Evolutionary conservation across 2,329 filamentous ascomycete genomes (phyloP), one percentile per base, ranked within the genome.

Genomic region (Colletotrichum chlorophyti): DNA sequence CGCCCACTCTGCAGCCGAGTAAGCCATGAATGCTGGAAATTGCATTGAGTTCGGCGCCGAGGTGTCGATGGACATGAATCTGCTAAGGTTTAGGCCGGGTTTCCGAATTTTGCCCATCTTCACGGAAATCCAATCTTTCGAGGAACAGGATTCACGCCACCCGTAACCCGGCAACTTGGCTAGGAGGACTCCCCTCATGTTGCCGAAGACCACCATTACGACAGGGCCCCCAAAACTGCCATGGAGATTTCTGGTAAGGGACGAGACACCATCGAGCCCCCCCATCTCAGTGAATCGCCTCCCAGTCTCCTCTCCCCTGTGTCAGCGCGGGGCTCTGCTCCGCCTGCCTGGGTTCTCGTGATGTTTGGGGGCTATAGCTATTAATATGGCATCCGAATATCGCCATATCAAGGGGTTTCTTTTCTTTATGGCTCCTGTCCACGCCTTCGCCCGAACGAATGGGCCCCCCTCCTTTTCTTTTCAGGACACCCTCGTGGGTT

Each of bases 331-430:
- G 37, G 31, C 42, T 12, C 17, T 45, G 21, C 40, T 45, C 37
- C 45, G 51, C 38, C 19, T n/a, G n/a, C n/a, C n/a, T n/a, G n/a
- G n/a, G n/a, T n/a, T n/a, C n/a, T n/a, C n/a, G n/a, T n/a, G n/a
- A n/a, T n/a, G n/a, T n/a, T n/a, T n/a, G n/a, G n/a, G n/a, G n/a
- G n/a, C n/a, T n/a, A n/a, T n/a, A 45, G 45, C 43, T 45, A 26
- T 40, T 46, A 34, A 55, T 57, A 35, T 43, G 53, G 35, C 24
- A n/a, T n/a, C 50, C 37, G 57, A 55, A 40, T 45, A 40, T 57
- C 43, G 51, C 51, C 37, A 17, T 41, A 17, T n/a, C 51, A 45
- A 21, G 55, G 55, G 38, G n/a, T 15, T 31, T 15, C 21, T 11
- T 40, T 14, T 37, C 32, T 24, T 26, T 15, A 38, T 24, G 24